Conservation (phyloP, 768 basidiomycete genomes). For the Boletellus emodensis region DNA sequence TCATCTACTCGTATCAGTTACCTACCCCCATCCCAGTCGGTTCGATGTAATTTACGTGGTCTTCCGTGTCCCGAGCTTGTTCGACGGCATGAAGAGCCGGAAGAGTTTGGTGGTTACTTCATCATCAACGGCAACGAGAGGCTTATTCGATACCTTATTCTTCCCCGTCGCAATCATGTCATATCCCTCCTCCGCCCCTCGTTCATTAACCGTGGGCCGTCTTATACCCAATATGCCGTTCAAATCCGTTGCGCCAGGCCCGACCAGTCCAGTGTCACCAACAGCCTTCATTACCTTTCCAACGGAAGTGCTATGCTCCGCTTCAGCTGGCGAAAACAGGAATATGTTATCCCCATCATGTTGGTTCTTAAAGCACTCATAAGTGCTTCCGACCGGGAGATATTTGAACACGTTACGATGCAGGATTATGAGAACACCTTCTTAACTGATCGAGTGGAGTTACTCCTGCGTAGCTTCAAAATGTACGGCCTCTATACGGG, state of each 20-base stretch:
- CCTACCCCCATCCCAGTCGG: slow-evolving; percentile 52
- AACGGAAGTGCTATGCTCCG: slow-evolving; percentile 96
- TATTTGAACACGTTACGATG: slow-evolving; percentile 96
- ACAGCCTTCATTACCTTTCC: slow-evolving; percentile 95
- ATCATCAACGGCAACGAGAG: slow-evolving; percentile 99
- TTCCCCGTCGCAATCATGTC: slow-evolving; percentile 94
- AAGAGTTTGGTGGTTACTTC: slow-evolving; percentile 99
- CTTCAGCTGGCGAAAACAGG: slow-evolving; percentile 96
- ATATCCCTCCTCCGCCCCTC: slow-evolving; percentile 89
- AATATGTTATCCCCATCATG: slow-evolving; percentile 98
- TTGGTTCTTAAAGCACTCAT: slow-evolving; percentile 92
- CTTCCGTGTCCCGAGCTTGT: slow-evolving; percentile 87
- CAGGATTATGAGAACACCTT: slow-evolving; percentile 97
- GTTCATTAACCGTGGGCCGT: slow-evolving; percentile 88
- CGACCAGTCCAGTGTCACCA: slow-evolving; percentile 91
- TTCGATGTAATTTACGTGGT: slow-evolving; percentile 84
- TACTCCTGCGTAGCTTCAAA: slow-evolving; percentile 93
- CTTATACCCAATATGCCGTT: slow-evolving; percentile 91
- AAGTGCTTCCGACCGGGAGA: slow-evolving; percentile 88
- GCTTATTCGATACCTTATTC: slow-evolving; percentile 94
- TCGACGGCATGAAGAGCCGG: slow-evolving; percentile 88
- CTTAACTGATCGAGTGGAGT: slow-evolving; percentile 93
- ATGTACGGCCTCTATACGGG: slow-evolving; percentile 84
- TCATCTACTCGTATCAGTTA: not conserved
- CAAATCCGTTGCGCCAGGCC: slow-evolving; percentile 93